Evolutionary conservation across 129 eudicot genomes (phyloP), one percentile per base, ranked within the genome.

Genomic region (Pulicaria dysenterica): DNA sequence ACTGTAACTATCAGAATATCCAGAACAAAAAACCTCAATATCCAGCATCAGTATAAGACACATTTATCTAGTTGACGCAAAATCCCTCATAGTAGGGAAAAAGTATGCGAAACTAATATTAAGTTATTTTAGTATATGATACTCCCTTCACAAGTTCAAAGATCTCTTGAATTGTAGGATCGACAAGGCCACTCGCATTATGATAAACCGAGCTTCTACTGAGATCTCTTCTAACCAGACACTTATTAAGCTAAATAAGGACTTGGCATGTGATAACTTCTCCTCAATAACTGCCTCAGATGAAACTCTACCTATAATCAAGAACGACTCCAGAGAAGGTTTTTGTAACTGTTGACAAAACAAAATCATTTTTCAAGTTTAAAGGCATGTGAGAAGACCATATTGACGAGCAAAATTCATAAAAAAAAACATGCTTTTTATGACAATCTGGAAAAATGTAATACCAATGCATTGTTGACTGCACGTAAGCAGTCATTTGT

Each of bases 401-500:
- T 65, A 54, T 53, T 66, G 47, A 51, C 50, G 40, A 73, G 55
- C 61, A 19, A 53, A 42, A 61, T 13, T 46, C 45, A 49, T 40
- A 1, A 58, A 24, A 15, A 67, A 3, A 70, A 44, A 41, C 1
- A 3, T 16, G 50, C 15, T 36, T 61, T 51, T 53, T 53, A 53
- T 42, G 5, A 61, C 53, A 41, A 61, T 44, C 50, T 62, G 55
- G 57, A 12, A 51, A 47, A 40, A 39, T 16, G 65, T 54, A 79
- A 11, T 88, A 90, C 98, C 98, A 94, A 76, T 64, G 88, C 76
- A 13, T 80, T 86, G 83, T 88, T 85, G 64, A 94, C 96, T 66
- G 98, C 78, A 37, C 96, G 89, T 53, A 90, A 81, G 84, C 98
- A 94, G 78, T 94, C 98, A 58, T 94, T 90, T 66, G 98, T 94